Percentiles rank a stretch among this genome's conserved stretches.
These are phyloP conservation scores for Plasmopara halstedii DNA, from an alignment of 352 stramenopile genomes.

Conservation along the genomic window DNA sequence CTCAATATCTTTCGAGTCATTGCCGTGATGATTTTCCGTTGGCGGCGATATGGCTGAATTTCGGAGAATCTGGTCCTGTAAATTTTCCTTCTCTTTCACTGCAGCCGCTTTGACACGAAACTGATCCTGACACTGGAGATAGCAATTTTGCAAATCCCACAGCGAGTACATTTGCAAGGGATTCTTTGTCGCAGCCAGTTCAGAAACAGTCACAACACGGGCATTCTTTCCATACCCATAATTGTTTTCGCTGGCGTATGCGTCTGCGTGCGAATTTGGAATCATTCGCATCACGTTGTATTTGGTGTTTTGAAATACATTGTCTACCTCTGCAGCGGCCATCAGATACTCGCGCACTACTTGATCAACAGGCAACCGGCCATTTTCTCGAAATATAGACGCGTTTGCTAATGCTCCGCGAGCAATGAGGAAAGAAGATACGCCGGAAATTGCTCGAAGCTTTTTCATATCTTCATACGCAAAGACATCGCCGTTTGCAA, in stretches of 20 bases:
- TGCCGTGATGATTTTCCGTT: constrained; percentile 29
- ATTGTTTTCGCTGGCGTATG: constrained; percentile 17
- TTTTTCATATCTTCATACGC: constrained; percentile 56
- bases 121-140: constrained; percentile 42
- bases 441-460: constrained; percentile 52
- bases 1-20: constrained; percentile 4
- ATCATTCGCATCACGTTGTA: constrained; percentile 85
- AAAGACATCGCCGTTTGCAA: constrained; percentile 88
- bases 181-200: constrained; percentile 54
- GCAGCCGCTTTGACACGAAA: constrained; percentile 39
- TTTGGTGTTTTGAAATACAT: constrained; percentile 88
- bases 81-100: constrained; percentile 9
- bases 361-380: constrained; percentile 49
- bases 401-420: constrained; percentile 75
- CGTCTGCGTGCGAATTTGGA: constrained; percentile 52
- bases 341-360: constrained; percentile 71
- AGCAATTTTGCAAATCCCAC: constrained; percentile 52
- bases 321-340: constrained; percentile 70
- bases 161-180: constrained; percentile 69
- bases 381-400: constrained; percentile 69
- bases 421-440: constrained; percentile 75
- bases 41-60: constrained; percentile 26
- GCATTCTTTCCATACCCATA: constrained; percentile 16
- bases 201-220: constrained; percentile 38
- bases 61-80: constrained; percentile 8